Evolutionary conservation across 2,329 filamentous ascomycete genomes (phyloP).

Genomic region (Alternaria triticina): DNA sequence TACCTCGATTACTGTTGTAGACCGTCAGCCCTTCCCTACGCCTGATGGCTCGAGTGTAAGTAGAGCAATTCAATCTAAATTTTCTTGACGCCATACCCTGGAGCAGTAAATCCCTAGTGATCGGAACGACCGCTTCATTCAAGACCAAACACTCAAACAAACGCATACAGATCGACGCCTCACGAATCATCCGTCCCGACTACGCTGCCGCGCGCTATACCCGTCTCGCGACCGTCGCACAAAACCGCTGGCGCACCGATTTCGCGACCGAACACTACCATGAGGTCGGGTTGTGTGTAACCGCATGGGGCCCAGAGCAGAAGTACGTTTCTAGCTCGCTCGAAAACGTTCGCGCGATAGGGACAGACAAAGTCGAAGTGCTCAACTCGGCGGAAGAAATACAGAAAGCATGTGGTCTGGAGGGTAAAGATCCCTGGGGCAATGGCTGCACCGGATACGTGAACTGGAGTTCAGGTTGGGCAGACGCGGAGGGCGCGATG

Average conservation of each 20-base stretch:
- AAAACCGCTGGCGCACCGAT: slow-evolving; percentile 70
- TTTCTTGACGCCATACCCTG: neutral
- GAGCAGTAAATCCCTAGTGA: neutral
- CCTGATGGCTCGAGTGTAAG: slow-evolving; percentile 62
- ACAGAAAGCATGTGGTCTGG: slow-evolving; percentile 48
- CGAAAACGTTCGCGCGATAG: slow-evolving; percentile 42
- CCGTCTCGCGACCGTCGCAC: slow-evolving; percentile 72
- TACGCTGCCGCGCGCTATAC: slow-evolving; percentile 83
- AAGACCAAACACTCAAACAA: slow-evolving; percentile 2
- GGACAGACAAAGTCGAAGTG: slow-evolving; percentile 49
- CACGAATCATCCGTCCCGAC: slow-evolving; percentile 72
- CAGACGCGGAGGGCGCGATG: slow-evolving; percentile 76
- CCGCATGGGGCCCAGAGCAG: slow-evolving; percentile 59
- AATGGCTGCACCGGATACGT: slow-evolving; percentile 71
- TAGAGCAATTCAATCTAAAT: slow-evolving; percentile 1
- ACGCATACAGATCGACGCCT: slow-evolving; percentile 58
- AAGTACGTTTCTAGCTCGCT: slow-evolving; percentile 49
- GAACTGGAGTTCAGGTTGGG: slow-evolving; percentile 80
- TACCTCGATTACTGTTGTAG: slow-evolving; percentile 64
- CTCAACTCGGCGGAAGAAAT: slow-evolving; percentile 50
- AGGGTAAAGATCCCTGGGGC: slow-evolving; percentile 45
- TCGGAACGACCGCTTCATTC: neutral
- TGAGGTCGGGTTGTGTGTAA: slow-evolving; percentile 72
- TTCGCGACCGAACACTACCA: slow-evolving; percentile 71
- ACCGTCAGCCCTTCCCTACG: slow-evolving; percentile 64